A percentile compares a stretch with the other conserved stretches of the same genome.
phyloP scores from a whole-genome alignment of 73 alveolate genomes.

The Paramecium octaurelia region DNA sequence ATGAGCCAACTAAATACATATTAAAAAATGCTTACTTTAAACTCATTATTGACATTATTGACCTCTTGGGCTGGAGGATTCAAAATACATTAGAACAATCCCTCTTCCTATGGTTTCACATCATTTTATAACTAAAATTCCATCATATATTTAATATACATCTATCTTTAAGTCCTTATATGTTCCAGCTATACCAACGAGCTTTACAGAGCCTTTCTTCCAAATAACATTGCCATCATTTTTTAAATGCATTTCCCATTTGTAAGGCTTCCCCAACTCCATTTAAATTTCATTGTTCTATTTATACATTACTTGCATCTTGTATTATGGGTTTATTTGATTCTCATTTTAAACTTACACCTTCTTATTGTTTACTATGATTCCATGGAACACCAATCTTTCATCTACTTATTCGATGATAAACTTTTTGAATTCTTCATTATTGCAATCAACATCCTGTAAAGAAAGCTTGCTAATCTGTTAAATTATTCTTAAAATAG shows the following conservation, averaged over 20 bases:
- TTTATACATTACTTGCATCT: not conserved
- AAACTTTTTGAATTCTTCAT: not conserved
- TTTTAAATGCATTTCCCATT: not conserved
- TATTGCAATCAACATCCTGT: not conserved
- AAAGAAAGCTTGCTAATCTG: not conserved
- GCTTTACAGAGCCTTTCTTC: not conserved
- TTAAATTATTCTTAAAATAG: not conserved
- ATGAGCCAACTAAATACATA: not conserved
- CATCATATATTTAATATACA: not conserved
- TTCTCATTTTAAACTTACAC: not conserved
- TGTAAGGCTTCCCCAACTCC: not conserved
- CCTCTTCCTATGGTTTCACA: not conserved
- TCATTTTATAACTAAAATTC: not conserved
- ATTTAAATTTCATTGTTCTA: not conserved
- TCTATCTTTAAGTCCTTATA: not conserved
- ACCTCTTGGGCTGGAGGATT: not conserved
- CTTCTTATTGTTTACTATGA: not conserved
- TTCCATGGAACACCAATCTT: not conserved
- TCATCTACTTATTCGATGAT: not conserved
- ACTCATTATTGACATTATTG: not conserved
- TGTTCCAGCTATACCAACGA: not conserved
- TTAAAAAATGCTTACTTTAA: not conserved
- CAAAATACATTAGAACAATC: not conserved
- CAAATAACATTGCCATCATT: not conserved
- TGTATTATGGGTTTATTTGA: not conserved